Evolutionary conservation across 2,329 filamentous ascomycete species (phyloP).

Genomic region (Pseudogymnoascus sp.): DNA sequence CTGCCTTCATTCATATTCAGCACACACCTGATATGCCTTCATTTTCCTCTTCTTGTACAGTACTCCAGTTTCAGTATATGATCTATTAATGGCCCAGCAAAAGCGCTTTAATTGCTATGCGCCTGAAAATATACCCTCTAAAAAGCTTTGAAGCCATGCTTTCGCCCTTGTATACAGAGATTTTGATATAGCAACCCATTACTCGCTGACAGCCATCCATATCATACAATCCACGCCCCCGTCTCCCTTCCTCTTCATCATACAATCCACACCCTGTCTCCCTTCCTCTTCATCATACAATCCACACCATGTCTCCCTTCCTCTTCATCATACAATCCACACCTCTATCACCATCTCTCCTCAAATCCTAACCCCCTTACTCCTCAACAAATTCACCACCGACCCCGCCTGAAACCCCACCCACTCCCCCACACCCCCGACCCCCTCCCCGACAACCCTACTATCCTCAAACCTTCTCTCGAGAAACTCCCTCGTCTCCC

Average conservation of each 20-base stretch:
- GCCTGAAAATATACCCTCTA: background rate
- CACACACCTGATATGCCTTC: background rate
- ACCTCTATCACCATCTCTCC: background rate
- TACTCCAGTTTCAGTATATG: background rate
- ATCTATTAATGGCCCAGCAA: background rate
- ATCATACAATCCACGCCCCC: background rate
- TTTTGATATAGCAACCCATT: background rate
- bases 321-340: background rate
- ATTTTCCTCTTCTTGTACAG: background rate
- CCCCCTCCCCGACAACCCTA: slow-evolving; percentile 50
- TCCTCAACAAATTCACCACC: slow-evolving; percentile 73
- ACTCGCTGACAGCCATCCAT: background rate
- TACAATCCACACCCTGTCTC: background rate
- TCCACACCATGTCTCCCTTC: background rate
- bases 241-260: background rate
- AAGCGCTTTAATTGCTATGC: background rate
- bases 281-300: background rate
- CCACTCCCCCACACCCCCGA: slow-evolving; percentile 65
- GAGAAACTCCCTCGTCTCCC: slow-evolving; percentile 73
- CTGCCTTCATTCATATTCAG: background rate
- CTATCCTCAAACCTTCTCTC: slow-evolving; percentile 61
- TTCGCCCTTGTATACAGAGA: background rate
- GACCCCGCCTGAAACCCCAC: slow-evolving; percentile 72
- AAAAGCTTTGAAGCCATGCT: background rate
- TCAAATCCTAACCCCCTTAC: slow-evolving; percentile 77